These are phyloP conservation scores for Stellera chamaejasme DNA, from an alignment of 345 rosid species.

Conservation along the genomic window DNA sequence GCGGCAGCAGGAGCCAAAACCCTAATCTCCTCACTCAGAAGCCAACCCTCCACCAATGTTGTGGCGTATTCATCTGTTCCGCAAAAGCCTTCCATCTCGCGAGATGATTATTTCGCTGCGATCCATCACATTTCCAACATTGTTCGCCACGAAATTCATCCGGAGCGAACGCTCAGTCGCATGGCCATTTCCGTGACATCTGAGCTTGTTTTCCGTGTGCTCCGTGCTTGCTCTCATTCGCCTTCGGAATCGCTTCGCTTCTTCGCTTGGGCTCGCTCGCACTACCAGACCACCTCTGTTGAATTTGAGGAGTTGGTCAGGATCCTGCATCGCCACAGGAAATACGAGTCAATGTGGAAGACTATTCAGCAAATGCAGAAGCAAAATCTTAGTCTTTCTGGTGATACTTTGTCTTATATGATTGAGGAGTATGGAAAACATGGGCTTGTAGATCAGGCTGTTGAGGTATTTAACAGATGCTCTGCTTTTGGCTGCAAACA, in stretches of 20 bases:
- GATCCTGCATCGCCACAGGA: conserved; percentile 46
- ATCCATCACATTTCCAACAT: conserved; percentile 78
- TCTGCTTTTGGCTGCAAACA: conserved; percentile 43
- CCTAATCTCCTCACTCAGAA: conserved; percentile 11
- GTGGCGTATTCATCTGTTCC: conserved; percentile 7
- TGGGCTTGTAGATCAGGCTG: conserved; percentile 70
- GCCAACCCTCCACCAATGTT: background rate
- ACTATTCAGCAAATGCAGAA: conserved; percentile 62
- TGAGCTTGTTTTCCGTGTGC: conserved; percentile 78
- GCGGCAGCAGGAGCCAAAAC: background rate
- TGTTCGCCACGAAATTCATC: conserved; percentile 69
- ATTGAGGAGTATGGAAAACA: conserved; percentile 73
- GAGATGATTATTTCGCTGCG: conserved; percentile 69
- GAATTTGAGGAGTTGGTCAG: conserved; percentile 66
- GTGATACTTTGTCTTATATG: conserved; percentile 52
- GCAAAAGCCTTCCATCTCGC: conserved; percentile 19
- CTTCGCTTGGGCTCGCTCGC: conserved; percentile 77
- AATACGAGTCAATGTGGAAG: conserved; percentile 79
- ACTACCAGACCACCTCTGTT: conserved; percentile 56
- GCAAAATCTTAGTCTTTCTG: conserved; percentile 37
- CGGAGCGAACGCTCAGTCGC: conserved; percentile 66
- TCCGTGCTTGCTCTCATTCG: conserved; percentile 61
- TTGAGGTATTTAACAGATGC: conserved; percentile 71
- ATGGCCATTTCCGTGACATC: conserved; percentile 45
- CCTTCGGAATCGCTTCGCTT: conserved; percentile 70